A percentile compares a stretch with the other conserved stretches of the same genome.
phyloP scores from a whole-genome alignment of 2,329 filamentous ascomycete species.

The Leptographium wingfieldii region DNA sequence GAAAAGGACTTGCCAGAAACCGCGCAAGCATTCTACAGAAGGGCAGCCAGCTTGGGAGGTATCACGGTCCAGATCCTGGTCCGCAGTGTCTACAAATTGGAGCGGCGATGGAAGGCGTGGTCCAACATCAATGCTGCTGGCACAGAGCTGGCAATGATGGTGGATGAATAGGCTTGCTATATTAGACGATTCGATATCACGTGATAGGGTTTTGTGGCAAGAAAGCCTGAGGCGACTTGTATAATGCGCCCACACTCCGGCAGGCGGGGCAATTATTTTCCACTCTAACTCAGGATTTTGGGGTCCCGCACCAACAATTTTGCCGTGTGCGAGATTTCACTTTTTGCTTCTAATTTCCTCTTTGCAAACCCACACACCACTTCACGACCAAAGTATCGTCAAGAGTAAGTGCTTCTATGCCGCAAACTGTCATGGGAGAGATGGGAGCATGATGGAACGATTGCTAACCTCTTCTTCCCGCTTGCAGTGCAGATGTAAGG shows the following conservation, averaged over 20 bases:
- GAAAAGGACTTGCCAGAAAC: constrained; percentile 28
- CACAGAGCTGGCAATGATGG: background rate
- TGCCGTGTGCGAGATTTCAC: constrained; percentile 6
- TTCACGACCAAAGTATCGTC: constrained; percentile 12
- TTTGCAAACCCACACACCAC: constrained; percentile 3
- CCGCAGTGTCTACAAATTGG: constrained; percentile 23
- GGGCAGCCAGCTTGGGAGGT: constrained; percentile 22
- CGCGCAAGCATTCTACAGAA: constrained; percentile 28
- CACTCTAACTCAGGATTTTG: constrained; percentile 7
- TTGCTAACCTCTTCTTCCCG: constrained; percentile 13
- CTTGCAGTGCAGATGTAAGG: constrained; percentile 80
- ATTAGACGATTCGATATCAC: constrained; percentile 1
- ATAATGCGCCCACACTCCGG: background rate
- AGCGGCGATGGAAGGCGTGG: constrained; percentile 24
- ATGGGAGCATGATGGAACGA: background rate
- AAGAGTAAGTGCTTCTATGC: constrained; percentile 13
- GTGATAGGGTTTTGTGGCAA: constrained; percentile 12
- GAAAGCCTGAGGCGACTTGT: background rate
- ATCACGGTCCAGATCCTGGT: constrained; percentile 23
- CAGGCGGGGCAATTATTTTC: constrained; percentile 8
- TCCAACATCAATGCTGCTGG: background rate
- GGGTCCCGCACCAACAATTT: constrained; percentile 14
- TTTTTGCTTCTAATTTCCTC: constrained; percentile 3
- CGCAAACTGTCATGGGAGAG: background rate
- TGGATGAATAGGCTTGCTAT: background rate